Percentiles rank a stretch among this genome's conserved stretches.
phyloP scores from a whole-genome alignment of 345 rosid genomes.

The Lenwebbia sp. region DNA sequence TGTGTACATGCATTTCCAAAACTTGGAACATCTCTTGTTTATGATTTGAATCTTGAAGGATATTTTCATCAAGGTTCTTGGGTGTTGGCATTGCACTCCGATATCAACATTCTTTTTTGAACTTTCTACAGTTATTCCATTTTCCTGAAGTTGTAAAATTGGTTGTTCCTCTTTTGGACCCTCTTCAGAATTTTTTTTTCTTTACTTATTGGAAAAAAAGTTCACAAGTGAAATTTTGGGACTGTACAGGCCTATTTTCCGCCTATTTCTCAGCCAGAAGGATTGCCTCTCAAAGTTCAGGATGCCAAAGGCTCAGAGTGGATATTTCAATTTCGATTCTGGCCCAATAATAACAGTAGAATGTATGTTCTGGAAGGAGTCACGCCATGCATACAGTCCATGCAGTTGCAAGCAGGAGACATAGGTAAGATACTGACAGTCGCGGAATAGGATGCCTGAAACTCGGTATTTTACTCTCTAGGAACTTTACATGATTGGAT shows the following conservation, averaged over 20 bases:
- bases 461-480: not conserved
- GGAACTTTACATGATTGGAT: not conserved
- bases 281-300: conserved; percentile 86
- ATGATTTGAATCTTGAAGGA: not conserved
- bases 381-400: conserved; percentile 83
- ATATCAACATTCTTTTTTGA: not conserved
- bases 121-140: not conserved
- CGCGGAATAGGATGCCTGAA: not conserved
- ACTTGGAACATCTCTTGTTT: not conserved
- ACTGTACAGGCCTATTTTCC: conserved; percentile 76
- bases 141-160: not conserved
- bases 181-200: not conserved
- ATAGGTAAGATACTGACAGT: conserved; percentile 35
- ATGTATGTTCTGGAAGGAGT: conserved; percentile 96
- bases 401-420: conserved; percentile 97
- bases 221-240: not conserved
- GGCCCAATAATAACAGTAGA: conserved; percentile 88
- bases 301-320: conserved; percentile 94
- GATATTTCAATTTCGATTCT: conserved; percentile 93
- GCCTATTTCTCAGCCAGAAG: conserved; percentile 69
- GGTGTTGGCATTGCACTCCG: not conserved
- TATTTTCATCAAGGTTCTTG: not conserved
- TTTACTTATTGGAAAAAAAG: not conserved
- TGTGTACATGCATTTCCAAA: not conserved
- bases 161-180: not conserved